Evolutionary conservation across 352 stramenopile genomes (phyloP).

Genomic region (Chrysophaeum taylorii): DNA sequence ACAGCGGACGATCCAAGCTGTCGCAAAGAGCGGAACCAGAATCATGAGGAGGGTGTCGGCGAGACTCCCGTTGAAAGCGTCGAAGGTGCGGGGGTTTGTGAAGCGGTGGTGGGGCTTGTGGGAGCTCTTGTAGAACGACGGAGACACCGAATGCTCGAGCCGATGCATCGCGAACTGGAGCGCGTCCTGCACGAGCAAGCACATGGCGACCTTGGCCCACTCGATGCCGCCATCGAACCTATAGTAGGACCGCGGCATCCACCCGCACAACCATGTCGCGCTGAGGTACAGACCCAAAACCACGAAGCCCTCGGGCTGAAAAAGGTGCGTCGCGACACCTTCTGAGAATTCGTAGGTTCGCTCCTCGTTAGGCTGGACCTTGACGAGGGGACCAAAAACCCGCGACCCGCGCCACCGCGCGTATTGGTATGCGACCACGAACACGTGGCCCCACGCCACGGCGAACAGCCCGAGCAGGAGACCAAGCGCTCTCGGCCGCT

Average conservation of each 20-base stretch:
- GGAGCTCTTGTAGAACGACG: slow-evolving; percentile 53
- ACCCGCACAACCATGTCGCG: slow-evolving; percentile 55
- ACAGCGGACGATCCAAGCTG: slow-evolving; percentile 43
- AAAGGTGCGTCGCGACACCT: slow-evolving; percentile 49
- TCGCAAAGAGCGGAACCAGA: slow-evolving; percentile 52
- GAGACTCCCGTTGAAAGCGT: slow-evolving; percentile 63
- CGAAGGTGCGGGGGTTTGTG: slow-evolving; percentile 63
- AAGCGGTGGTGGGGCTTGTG: slow-evolving; percentile 70
- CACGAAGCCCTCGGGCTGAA: slow-evolving; percentile 59
- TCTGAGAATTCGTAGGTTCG: slow-evolving; percentile 44
- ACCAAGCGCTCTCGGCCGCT: slow-evolving; percentile 41
- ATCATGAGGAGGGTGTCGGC: slow-evolving; percentile 63
- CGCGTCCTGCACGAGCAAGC: slow-evolving; percentile 54
- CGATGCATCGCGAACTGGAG: slow-evolving; percentile 57
- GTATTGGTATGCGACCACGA: slow-evolving; percentile 49
- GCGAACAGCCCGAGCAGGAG: slow-evolving; percentile 49
- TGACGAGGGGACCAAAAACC: neutral
- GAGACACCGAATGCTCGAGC: slow-evolving; percentile 50
- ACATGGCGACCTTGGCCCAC: slow-evolving; percentile 40
- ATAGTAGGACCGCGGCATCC: slow-evolving; percentile 62
- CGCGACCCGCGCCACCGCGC: neutral
- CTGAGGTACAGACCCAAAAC: slow-evolving; percentile 51
- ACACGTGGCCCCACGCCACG: slow-evolving; percentile 53
- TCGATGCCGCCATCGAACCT: slow-evolving; percentile 51
- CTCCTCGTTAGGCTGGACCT: neutral